These are phyloP conservation scores for Camelina hispida DNA, from an alignment of 345 rosid genomes.

Conservation along the genomic window DNA sequence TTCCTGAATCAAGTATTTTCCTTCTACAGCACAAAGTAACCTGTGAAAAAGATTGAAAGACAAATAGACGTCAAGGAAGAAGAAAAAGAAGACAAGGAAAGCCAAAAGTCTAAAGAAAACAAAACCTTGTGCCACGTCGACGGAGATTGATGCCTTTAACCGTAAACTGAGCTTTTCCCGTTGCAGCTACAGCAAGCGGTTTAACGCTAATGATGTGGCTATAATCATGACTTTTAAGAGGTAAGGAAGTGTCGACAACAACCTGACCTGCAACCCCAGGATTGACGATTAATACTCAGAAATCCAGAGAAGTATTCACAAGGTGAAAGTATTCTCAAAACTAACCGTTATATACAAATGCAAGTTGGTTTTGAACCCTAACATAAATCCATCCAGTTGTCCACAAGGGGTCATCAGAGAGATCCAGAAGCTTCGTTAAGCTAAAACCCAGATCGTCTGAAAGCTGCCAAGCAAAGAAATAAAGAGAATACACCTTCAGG, in stretches of 20 bases:
- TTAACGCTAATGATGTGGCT: conserved; percentile 69
- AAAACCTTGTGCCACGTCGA: conserved; percentile 72
- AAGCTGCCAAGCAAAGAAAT: conserved; percentile 57
- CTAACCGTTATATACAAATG: conserved; percentile 77
- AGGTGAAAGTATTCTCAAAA: conserved; percentile 32
- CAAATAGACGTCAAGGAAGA: conserved; percentile 1
- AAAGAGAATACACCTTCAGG: conserved; percentile 24
- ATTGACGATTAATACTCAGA: conserved; percentile 28
- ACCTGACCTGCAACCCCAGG: conserved; percentile 70
- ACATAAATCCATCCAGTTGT: conserved; percentile 84
- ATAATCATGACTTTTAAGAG: conserved; percentile 58
- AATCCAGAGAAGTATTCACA: conserved; percentile 20
- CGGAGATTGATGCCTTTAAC: conserved; percentile 83
- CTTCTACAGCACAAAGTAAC: conserved; percentile 91
- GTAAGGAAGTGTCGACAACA: conserved; percentile 72
- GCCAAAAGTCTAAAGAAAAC: conserved; percentile 9
- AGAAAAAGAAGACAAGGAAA: background rate
- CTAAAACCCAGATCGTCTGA: conserved; percentile 71
- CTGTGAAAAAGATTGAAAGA: conserved; percentile 49
- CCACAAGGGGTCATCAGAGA: conserved; percentile 83
- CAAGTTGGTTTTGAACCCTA: conserved; percentile 80
- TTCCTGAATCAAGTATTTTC: conserved; percentile 79
- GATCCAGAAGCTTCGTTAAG: conserved; percentile 79
- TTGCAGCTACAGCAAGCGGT: conserved; percentile 79
- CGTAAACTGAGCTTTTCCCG: conserved; percentile 62